A percentile compares a stretch with the other conserved stretches of the same genome.
Evolutionary conservation across 139 green algal species (phyloP).

Genomic region (Parachlorella kessleri): DNA sequence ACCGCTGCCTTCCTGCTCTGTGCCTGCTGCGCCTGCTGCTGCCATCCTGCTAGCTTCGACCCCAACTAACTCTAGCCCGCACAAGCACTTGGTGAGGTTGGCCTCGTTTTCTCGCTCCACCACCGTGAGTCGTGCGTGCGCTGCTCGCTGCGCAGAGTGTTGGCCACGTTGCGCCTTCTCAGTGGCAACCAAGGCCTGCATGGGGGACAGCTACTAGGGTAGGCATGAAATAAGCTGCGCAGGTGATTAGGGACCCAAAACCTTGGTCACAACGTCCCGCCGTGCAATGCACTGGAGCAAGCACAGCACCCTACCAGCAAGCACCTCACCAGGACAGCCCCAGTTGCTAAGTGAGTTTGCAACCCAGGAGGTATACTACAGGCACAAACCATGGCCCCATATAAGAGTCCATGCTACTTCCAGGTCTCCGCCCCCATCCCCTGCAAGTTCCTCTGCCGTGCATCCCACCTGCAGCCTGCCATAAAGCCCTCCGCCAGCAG

Average conservation of each 20-base stretch:
- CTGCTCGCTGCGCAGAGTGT: not conserved
- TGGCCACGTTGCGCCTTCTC: constrained; percentile 6
- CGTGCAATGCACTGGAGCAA: too few relatives aligned
- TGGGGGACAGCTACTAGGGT: not conserved
- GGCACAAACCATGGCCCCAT: too few relatives aligned
- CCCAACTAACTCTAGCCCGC: constrained; percentile 1
- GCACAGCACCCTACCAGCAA: too few relatives aligned
- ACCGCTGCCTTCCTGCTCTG: too few relatives aligned
- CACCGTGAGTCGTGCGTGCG: constrained; percentile 1
- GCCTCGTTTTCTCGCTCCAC: constrained; percentile 3
- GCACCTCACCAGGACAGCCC: too few relatives aligned
- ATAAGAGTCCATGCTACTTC: too few relatives aligned
- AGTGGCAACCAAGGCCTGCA: not conserved
- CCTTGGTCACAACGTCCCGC: too few relatives aligned
- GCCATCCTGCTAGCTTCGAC: not conserved
- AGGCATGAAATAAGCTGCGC: not conserved
- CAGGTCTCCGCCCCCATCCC: too few relatives aligned
- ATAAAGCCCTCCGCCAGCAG: constrained; percentile 10
- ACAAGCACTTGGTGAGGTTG: constrained; percentile 25
- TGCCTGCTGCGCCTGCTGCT: not conserved
- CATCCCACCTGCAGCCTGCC: constrained; percentile 17
- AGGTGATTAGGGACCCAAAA: not conserved
- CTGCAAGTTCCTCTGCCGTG: too few relatives aligned
- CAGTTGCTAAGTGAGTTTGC: too few relatives aligned
- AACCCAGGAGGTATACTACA: too few relatives aligned